Evolutionary conservation across 129 eudicot genomes (phyloP), one percentile per base, ranked within the genome.

Genomic region (Escallonia herrerae): DNA sequence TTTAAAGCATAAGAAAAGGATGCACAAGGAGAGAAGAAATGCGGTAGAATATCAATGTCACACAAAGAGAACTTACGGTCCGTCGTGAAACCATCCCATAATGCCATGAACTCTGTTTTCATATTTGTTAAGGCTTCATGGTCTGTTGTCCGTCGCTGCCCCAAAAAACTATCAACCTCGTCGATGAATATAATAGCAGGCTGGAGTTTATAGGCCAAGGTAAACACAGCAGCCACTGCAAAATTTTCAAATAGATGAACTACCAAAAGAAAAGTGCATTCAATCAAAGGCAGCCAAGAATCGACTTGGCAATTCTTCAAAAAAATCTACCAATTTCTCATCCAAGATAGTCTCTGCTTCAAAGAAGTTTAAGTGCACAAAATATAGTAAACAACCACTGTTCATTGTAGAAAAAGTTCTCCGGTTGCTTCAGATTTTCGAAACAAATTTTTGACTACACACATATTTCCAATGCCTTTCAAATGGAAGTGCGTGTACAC

Each of bases 61-160:
- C 40, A 13, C 40, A 54, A 13, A 6, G 58, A 49, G 15, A 42
- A 75, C 97, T 71, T 74, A 87, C 97, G 87, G 54, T 90, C 97
- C 51, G 97, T 90, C 58, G 97, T 87, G 77, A 90, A 90, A 51
- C 97, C 97, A 76, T 87, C 95, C 95, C 94, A 87, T 70, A 91
- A 59, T 46, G 97, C 86, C 97, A 91, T 91, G 73, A 91, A 91
- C 82, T 87, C 95, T 1, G 95, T 91, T 68, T 91, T 91, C 95
- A 91, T 91, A 57, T 87, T 91, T 53, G 87, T 83, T 54, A 84
- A 57, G 15, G 95, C 95, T 72, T 91, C 97, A 62, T 91, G 95
- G 77, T 91, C 95, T 50, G 94, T 50, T 58, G 79, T 59, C 52
- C 85, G 81, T 62, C 97, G 94, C 70, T 91, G 95, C 39, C 97